Evolutionary conservation across 2,329 filamentous ascomycete species (phyloP).

Genomic region (Rhynchosporium agropyri): DNA sequence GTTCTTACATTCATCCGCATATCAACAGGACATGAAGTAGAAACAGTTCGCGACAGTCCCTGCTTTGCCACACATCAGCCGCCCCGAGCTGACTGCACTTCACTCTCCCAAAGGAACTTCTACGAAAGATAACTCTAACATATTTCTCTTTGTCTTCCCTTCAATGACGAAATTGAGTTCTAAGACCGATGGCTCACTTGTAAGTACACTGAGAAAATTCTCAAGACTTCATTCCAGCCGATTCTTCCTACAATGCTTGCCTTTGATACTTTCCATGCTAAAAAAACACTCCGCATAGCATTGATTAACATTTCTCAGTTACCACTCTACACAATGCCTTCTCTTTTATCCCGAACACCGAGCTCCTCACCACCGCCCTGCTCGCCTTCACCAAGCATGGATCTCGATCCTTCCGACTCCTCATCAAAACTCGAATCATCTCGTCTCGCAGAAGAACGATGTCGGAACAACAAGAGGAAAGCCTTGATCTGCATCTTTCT

Average conservation of each 20-base stretch:
- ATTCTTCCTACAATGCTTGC: too few relatives aligned
- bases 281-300: too few relatives aligned
- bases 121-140: not conserved
- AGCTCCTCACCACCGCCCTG: slow-evolving; percentile 4
- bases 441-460: not conserved
- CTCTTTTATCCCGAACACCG: not conserved
- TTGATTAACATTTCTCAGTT: not conserved
- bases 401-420: not conserved
- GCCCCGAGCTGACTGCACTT: not conserved
- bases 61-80: not conserved
- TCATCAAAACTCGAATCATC: not conserved
- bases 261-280: too few relatives aligned
- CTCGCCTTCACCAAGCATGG: slow-evolving; percentile 7
- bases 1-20: not conserved
- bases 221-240: not conserved
- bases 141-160: not conserved
- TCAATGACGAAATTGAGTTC: not conserved
- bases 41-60: not conserved
- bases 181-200: not conserved
- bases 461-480: slow-evolving; percentile 10
- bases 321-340: not conserved
- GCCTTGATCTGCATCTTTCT: slow-evolving; percentile 6
- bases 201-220: not conserved
- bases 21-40: slow-evolving; percentile 1
- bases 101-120: not conserved